Conservation (phyloP, 345 rosid species). For the Hibiscus syriacus region DNA sequence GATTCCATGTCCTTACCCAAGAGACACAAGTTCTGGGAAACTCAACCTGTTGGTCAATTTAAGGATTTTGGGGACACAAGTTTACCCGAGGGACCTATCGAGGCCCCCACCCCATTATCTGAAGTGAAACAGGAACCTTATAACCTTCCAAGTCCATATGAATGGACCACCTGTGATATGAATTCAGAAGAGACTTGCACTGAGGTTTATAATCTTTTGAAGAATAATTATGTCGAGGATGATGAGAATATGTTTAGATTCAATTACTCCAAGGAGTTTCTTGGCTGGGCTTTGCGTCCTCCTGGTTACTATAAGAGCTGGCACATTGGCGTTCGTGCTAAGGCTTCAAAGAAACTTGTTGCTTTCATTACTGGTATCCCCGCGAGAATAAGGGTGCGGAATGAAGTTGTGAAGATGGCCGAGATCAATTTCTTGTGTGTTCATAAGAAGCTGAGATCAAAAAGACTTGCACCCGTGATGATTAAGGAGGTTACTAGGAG, state of each 20-base stretch:
- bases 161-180: constrained; percentile 90
- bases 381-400: constrained; percentile 74
- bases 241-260: constrained; percentile 98
- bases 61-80: constrained; percentile 61
- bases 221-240: constrained; percentile 84
- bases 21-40: constrained; percentile 89
- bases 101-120: constrained; percentile 49
- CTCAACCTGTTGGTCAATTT: constrained; percentile 87
- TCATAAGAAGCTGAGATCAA: constrained; percentile 89
- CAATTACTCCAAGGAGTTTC: constrained; percentile 91
- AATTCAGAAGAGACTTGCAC: constrained; percentile 60
- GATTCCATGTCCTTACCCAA: constrained; percentile 49
- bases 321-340: constrained; percentile 92
- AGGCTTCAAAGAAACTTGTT: constrained; percentile 70
- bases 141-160: constrained; percentile 67
- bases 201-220: constrained; percentile 77
- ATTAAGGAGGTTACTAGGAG: constrained; percentile 94
- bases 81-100: constrained; percentile 80
- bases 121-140: constrained; percentile 91
- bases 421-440: constrained; percentile 95
- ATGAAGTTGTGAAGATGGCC: constrained; percentile 75
- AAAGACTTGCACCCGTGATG: constrained; percentile 95
- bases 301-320: constrained; percentile 75
- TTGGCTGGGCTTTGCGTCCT: constrained; percentile 81
- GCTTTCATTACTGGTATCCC: constrained; percentile 91